Evolutionary conservation across 257 asterid species (phyloP), one percentile per base, ranked within the genome.

Genomic region (Linaria vulgaris): DNA sequence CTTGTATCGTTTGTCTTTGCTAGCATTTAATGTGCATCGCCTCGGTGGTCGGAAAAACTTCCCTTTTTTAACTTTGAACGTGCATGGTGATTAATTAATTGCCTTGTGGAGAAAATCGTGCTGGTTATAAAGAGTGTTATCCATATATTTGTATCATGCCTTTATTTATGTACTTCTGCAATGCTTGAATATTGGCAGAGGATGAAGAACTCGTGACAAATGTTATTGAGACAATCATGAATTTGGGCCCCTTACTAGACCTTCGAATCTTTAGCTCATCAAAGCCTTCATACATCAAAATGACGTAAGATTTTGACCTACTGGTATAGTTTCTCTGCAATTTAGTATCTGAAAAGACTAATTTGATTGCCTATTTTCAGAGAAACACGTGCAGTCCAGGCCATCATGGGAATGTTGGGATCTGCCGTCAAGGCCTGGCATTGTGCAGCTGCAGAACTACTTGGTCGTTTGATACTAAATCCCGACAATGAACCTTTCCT

Each of bases 201-300:
- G 99, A 94, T 56, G 99, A 94, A 69, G 97, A 94, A 70, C 96
- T 94, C 34, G 99, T 87, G 39, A 94, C 99, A 43, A 94, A 94
- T 69, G 77, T 87, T 52, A 82, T 94, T 21, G 99, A 94, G 83
- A 87, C 91, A 4, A 80, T 87, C 61, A 89, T 94, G 82, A 94
- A 89, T 74, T 63, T 94, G 78, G 99, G 95, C 12, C 97, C 90
- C 14, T 75, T 89, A 73, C 71, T 87, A 64, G 97, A 94, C 75
- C 91, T 94, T 69, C 95, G 96, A 59, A 86, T 87, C 71, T 94
- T 94, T 68, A 90, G 90, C 85, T 90, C 97, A 31, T 79, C 92
- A 44, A 89, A 85, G 78, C 86, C 97, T 61, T 83, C 96, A 10
- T 88, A 51, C 78, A 80, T 89, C 79, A 90, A 82, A 74, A 94